These are phyloP conservation scores for Chamaenerion angustifolium DNA, from an alignment of 345 rosid genomes.

Conservation along the genomic window DNA sequence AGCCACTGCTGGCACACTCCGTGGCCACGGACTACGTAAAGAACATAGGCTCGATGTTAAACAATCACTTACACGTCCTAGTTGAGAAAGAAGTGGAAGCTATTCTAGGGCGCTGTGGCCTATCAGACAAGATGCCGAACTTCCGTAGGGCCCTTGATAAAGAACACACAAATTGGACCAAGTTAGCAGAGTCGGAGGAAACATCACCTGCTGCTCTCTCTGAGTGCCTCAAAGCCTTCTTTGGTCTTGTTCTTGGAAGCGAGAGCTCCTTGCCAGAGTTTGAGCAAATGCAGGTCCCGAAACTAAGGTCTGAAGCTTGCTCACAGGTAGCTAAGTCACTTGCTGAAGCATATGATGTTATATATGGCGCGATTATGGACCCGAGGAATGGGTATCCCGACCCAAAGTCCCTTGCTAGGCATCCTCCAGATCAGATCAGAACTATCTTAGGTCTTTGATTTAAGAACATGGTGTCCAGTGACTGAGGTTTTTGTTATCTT, in stretches of 20 bases:
- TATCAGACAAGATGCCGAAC: conserved; percentile 52
- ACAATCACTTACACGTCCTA: conserved; percentile 45
- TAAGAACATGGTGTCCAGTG: too few species aligned
- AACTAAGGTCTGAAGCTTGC: conserved; percentile 72
- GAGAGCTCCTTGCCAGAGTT: conserved; percentile 81
- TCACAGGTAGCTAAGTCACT: conserved; percentile 54
- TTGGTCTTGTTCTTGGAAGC: conserved; percentile 74
- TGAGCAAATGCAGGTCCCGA: conserved; percentile 89
- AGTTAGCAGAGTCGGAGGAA: conserved; percentile 49
- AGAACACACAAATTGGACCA: conserved; percentile 11
- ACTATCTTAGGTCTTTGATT: conserved; percentile 81
- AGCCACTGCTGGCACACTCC: conserved; percentile 56
- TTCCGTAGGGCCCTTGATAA: conserved; percentile 29
- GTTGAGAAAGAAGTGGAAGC: conserved; percentile 82
- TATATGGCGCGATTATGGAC: conserved; percentile 59
- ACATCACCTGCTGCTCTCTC: conserved; percentile 52
- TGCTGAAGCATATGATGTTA: conserved; percentile 68
- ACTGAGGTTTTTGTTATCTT: too few species aligned
- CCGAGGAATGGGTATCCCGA: conserved; percentile 59
- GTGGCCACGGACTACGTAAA: conserved; percentile 61
- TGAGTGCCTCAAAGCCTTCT: conserved; percentile 69
- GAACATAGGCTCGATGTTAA: conserved; percentile 60
- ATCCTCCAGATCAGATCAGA: conserved; percentile 89
- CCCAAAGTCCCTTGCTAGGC: conserved; percentile 77
- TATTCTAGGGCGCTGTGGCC: conserved; percentile 55